Conservation (phyloP, 2,329 filamentous ascomycete species). For the Zymoseptoria tritici region DNA sequence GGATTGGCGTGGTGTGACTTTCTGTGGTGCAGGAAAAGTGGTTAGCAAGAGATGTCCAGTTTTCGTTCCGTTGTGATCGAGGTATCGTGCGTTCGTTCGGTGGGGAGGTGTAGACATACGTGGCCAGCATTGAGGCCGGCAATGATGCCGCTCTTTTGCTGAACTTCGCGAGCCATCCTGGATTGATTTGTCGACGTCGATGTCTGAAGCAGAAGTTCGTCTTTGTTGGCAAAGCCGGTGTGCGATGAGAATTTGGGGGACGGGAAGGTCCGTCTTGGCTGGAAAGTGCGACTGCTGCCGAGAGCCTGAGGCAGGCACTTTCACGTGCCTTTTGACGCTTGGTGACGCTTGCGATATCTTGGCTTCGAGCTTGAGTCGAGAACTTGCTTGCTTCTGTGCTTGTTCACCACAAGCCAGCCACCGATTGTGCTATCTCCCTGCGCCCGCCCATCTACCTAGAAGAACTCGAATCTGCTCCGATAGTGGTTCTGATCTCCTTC, state of each 20-base stretch:
- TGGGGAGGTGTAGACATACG: constrained; percentile 44
- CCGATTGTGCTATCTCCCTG: neutral
- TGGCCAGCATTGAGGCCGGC: constrained; percentile 59
- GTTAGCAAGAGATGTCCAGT: constrained; percentile 17
- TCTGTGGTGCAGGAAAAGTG: constrained; percentile 24
- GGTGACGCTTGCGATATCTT: neutral
- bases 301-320: neutral
- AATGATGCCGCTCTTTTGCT: constrained; percentile 49
- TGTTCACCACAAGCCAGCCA: no score
- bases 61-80: constrained; percentile 1
- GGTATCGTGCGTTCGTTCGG: neutral
- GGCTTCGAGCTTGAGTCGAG: constrained; percentile 5
- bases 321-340: constrained; percentile 3
- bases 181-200: constrained; percentile 20
- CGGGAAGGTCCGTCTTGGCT: no score
- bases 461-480: constrained; percentile 7
- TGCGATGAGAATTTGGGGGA: no score
- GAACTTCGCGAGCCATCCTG: constrained; percentile 48
- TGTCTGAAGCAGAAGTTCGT: constrained; percentile 6
- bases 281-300: no score
- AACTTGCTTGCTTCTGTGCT: neutral
- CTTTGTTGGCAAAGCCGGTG: constrained; percentile 2
- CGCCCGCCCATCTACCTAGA: neutral
- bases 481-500: constrained; percentile 3
- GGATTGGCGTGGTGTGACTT: constrained; percentile 46